These are phyloP conservation scores for Sodiomyces alkalinus DNA, from an alignment of 2,329 filamentous ascomycete genomes.

Conservation along the genomic window DNA sequence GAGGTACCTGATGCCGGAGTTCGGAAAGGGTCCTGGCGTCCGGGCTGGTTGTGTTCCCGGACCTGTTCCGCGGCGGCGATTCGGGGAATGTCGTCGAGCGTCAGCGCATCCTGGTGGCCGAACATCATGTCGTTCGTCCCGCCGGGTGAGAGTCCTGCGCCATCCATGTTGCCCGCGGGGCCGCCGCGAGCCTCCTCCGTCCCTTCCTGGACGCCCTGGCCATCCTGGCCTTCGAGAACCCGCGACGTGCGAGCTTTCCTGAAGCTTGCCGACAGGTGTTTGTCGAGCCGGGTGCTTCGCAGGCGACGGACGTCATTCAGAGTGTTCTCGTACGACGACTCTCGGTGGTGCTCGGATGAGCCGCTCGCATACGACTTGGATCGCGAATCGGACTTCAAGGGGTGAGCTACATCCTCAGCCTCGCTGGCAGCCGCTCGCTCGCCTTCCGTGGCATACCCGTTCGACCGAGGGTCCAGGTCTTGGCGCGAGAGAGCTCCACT, in stretches of 20 bases:
- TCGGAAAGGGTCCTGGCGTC: slow-evolving; percentile 51
- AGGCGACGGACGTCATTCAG: slow-evolving; percentile 88
- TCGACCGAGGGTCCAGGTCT: slow-evolving; percentile 55
- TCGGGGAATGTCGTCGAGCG: slow-evolving; percentile 86
- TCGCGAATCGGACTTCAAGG: slow-evolving; percentile 48
- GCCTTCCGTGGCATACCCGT: slow-evolving; percentile 44
- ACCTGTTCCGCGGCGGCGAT: slow-evolving; percentile 94
- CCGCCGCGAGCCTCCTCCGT: slow-evolving; percentile 43
- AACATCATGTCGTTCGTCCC: slow-evolving; percentile 74
- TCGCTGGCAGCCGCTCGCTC: slow-evolving; percentile 16
- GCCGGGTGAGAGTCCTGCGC: too few relatives aligned
- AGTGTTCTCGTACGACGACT: slow-evolving; percentile 84
- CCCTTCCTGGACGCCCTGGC: slow-evolving; percentile 50
- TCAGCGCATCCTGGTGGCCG: slow-evolving; percentile 79
- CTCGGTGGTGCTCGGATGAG: slow-evolving; percentile 41
- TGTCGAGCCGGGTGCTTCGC: slow-evolving; percentile 85
- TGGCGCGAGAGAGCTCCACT: slow-evolving; percentile 68
- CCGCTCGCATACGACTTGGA: slow-evolving; percentile 61
- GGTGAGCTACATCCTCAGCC: slow-evolving; percentile 28
- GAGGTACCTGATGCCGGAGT: slow-evolving; percentile 31
- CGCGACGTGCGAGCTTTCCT: slow-evolving; percentile 80
- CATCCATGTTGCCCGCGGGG: slow-evolving; percentile 15
- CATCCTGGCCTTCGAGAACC: slow-evolving; percentile 79
- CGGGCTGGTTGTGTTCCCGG: slow-evolving; percentile 72
- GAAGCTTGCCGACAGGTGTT: slow-evolving; percentile 84